phyloP scores from a whole-genome alignment of 2,329 filamentous ascomycete species.

The Ceratocystiopsis minuta region DNA sequence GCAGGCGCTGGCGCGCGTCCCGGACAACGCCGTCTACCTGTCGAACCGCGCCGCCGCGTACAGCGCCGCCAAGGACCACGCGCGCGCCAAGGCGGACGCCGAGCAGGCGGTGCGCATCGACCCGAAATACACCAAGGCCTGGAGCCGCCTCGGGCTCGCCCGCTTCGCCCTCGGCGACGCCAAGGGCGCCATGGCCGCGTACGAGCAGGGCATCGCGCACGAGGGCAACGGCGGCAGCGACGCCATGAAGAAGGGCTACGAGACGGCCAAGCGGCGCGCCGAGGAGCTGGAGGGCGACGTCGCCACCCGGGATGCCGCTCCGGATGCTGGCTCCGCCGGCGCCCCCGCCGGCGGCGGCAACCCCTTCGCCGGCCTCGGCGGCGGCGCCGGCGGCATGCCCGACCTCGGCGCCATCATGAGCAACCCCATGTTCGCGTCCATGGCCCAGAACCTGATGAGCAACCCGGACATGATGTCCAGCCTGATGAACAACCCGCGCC shows the following conservation, averaged over 20 bases:
- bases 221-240: constrained; percentile 91
- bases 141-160: constrained; percentile 82
- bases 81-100: constrained; percentile 68
- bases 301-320: no score
- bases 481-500: constrained; percentile 81
- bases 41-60: constrained; percentile 94
- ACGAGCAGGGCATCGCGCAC: constrained; percentile 77
- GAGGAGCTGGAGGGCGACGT: constrained; percentile 51
- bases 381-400: constrained; percentile 63
- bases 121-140: constrained; percentile 90
- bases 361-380: constrained; percentile 29
- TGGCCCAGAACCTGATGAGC: constrained; percentile 95
- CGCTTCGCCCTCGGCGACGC: constrained; percentile 83
- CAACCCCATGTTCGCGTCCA: constrained; percentile 95
- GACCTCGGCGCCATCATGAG: constrained; percentile 77
- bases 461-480: constrained; percentile 86
- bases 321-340: no score
- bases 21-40: constrained; percentile 86
- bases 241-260: constrained; percentile 91
- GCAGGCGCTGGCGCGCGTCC: constrained; percentile 62
- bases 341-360: no score
- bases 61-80: constrained; percentile 69
- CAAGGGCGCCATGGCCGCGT: constrained; percentile 85
- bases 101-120: constrained; percentile 83
- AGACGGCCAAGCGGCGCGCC: constrained; percentile 77